Conservation (phyloP, 371 early-diverging fungal genomes). For the Nosema bombycis region DNA sequence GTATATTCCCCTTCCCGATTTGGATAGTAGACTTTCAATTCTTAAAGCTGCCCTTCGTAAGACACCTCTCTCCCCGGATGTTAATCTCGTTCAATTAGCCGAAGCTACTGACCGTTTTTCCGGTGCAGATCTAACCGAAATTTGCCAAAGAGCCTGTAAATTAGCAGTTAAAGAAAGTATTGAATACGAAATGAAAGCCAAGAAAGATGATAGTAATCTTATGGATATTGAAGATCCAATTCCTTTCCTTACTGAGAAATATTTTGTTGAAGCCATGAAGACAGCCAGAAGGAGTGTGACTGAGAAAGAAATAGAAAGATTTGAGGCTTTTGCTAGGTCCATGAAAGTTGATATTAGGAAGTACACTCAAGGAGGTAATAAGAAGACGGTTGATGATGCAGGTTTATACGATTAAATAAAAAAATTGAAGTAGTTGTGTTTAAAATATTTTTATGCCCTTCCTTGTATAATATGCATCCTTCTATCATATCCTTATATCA, state of each 20-base stretch:
- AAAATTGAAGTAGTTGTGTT: neutral
- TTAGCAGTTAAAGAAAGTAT: constrained; percentile 57
- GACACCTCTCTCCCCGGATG: constrained; percentile 73
- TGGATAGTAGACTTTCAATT: constrained; percentile 70
- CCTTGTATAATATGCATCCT: no score
- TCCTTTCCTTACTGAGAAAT: constrained; percentile 78
- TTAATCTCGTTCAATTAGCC: constrained; percentile 52
- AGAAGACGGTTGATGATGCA: constrained; percentile 50
- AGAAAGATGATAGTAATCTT: constrained; percentile 60
- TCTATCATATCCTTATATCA: no score
- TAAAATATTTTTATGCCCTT: constrained; percentile 23
- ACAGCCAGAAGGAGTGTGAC: constrained; percentile 88
- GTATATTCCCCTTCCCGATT: constrained; percentile 76
- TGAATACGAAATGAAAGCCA: constrained; percentile 69
- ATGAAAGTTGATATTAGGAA: constrained; percentile 61
- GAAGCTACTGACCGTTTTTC: constrained; percentile 49
- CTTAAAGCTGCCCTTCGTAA: constrained; percentile 88
- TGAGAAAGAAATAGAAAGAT: constrained; percentile 88
- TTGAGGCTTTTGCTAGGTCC: constrained; percentile 88
- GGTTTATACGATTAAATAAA: constrained; percentile 58
- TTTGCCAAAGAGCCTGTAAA: constrained; percentile 60
- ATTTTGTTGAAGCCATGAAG: constrained; percentile 94
- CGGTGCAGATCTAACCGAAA: constrained; percentile 63
- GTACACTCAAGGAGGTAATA: constrained; percentile 22
- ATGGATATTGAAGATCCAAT: constrained; percentile 71